Evolutionary conservation across 352 stramenopile genomes (phyloP).

Genomic region (Pythium brachiatum): DNA sequence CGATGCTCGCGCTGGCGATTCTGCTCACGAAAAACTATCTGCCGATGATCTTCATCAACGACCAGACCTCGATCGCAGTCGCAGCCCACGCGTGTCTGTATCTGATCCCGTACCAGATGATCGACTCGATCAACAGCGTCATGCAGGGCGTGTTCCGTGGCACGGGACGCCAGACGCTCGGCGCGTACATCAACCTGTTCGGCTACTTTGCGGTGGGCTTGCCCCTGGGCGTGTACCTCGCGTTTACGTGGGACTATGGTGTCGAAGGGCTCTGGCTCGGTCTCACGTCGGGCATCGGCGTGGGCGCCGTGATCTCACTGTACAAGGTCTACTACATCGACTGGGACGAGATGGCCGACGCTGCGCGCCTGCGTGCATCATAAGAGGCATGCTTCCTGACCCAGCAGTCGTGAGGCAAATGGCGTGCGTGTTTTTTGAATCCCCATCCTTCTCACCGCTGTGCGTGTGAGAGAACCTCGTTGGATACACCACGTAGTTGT

Average conservation of each 20-base stretch:
- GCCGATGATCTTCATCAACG: conserved; percentile 69
- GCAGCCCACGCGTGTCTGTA: conserved; percentile 51
- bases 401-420: too few relatives aligned
- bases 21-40: conserved; percentile 45
- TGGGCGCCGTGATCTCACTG: conserved; percentile 54
- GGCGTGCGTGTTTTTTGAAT: not conserved
- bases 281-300: conserved; percentile 51
- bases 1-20: conserved; percentile 39
- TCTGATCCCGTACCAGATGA: conserved; percentile 67
- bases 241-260: conserved; percentile 51
- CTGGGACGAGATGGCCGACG: conserved; percentile 60
- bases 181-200: conserved; percentile 61
- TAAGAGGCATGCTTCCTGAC: conserved; percentile 10
- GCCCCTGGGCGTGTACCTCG: conserved; percentile 56
- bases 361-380: conserved; percentile 44
- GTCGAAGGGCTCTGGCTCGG: conserved; percentile 78
- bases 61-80: conserved; percentile 42
- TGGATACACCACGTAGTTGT: too few relatives aligned
- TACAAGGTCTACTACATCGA: conserved; percentile 57
- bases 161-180: conserved; percentile 51
- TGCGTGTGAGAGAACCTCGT: too few relatives aligned
- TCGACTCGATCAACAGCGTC: conserved; percentile 65
- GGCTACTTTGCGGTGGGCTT: conserved; percentile 70
- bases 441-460: not conserved
- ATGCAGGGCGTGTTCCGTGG: conserved; percentile 74